phyloP scores from a whole-genome alignment of 441 rosid species.

The Adansonia rubrostipa region DNA sequence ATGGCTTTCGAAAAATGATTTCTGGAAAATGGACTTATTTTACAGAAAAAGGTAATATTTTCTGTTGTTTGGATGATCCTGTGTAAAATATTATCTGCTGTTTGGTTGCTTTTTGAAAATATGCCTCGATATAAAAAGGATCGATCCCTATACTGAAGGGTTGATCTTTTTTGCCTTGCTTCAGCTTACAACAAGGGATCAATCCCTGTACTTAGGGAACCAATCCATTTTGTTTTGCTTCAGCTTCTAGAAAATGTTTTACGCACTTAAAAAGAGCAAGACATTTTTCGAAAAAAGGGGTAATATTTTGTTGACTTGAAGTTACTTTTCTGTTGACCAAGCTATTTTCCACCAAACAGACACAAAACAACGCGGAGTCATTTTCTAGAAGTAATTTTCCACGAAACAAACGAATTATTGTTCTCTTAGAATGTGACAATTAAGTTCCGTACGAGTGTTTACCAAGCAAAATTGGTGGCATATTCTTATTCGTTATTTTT shows the following conservation, averaged over 20 bases:
- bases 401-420: neutral
- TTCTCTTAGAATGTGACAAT: neutral
- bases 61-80: neutral
- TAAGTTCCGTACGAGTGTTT: neutral
- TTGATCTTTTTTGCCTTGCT: neutral
- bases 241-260: neutral
- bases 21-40: neutral
- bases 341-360: neutral
- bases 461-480: slow-evolving; percentile 1
- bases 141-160: neutral
- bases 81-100: neutral
- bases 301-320: neutral
- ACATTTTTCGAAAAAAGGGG: neutral
- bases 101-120: neutral
- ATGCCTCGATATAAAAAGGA: neutral
- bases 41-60: neutral
- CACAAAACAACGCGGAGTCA: neutral
- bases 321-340: neutral
- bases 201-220: neutral
- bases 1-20: no score
- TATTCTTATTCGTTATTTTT: neutral
- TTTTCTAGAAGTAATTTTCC: neutral
- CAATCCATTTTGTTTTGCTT: neutral
- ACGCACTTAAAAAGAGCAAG: neutral
- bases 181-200: slow-evolving; percentile 3